Conservation (phyloP, 371 early-diverging fungal genomes). For the Rhizopus arrhizus region DNA sequence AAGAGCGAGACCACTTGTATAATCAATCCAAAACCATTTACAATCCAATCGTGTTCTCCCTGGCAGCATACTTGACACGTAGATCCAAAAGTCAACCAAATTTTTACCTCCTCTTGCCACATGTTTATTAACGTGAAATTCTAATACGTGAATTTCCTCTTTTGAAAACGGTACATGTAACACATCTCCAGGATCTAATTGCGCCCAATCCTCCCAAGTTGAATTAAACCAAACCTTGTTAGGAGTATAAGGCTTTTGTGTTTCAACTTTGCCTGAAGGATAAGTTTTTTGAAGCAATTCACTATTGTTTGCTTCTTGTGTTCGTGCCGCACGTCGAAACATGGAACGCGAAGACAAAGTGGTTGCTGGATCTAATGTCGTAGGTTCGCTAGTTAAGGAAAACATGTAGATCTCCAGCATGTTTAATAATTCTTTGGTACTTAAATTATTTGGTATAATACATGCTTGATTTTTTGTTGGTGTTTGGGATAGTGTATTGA, state of each 20-base stretch:
- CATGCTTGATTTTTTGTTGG: not conserved
- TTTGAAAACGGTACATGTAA: slow-evolving; percentile 43
- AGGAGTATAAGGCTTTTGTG: slow-evolving; percentile 39
- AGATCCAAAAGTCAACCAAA: slow-evolving; percentile 24
- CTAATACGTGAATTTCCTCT: not conserved
- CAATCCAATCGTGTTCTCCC: slow-evolving; percentile 37
- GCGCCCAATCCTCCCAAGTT: slow-evolving; percentile 53
- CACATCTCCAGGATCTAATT: slow-evolving; percentile 35
- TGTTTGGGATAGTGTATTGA: not conserved
- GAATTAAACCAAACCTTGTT: slow-evolving; percentile 34
- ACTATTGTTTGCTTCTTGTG: not conserved
- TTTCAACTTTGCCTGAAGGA: not conserved
- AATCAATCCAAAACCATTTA: slow-evolving; percentile 30
- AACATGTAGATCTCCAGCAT: slow-evolving; percentile 19
- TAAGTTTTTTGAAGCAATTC: not conserved
- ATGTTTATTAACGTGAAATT: slow-evolving; percentile 5
- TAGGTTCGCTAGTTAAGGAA: not conserved
- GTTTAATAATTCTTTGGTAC: slow-evolving; percentile 4
- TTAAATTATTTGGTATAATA: slow-evolving; percentile 9
- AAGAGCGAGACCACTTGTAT: slow-evolving; percentile 3
- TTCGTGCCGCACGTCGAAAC: slow-evolving; percentile 1
- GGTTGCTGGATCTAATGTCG: not conserved
- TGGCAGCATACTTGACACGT: slow-evolving; percentile 26
- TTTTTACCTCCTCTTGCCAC: not conserved
- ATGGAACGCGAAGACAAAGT: not conserved